Base-by-base conservation (phyloP, 1,284 basidiomycete genomes). In the Cryptococcus neoformans region DNA sequence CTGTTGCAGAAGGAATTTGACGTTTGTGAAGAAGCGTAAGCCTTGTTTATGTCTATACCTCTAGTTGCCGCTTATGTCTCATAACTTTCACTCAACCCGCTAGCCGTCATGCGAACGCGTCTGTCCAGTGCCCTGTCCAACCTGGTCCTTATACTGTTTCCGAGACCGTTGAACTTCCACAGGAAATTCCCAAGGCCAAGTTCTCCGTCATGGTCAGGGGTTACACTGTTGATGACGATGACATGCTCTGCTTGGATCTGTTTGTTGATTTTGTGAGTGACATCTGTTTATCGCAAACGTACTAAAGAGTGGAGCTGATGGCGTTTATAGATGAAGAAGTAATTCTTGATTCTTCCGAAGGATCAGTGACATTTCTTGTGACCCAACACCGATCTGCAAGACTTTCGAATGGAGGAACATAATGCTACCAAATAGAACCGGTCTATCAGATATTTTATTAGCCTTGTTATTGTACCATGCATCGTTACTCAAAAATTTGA, bases 161-260 rank as follows among this genome's bases (percentile, higher is more conserved):
- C 9, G 91, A 96, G 68, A 90, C 85, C 0, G 91, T 95, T 52
- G 81, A 83, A 8, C 80, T 96, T 11, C 93, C 93, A 10, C 88
- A 83, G 66, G 91, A 96, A 79, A 93, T 97, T 55, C 93, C 93
- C 2, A 82, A 80, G 75, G 95, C 92, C 78, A 95, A 92, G 75
- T 97, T 97, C 80, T 77, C 69, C 7, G 85, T 99, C 54, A 74
- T 82, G 45, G 84, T 94, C 21, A 74, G 79, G 6, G 94, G 85
- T 1, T 90, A 83, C 70, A 92, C 89, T 1, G 82, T 67, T n/a
- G 83, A 88, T 0, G 91, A 93, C 1, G 85, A 88, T 0, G 84
- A 87, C 59, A 76, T 96, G 80, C 67, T 90, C 44, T 97, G 94
- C 78, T 78, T 94, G 62, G 80, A 92, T 65, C 80, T 98, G 55